Percentiles rank a stretch among this genome's conserved stretches.
Conservation (phyloP, 108 stramenopile species). For the Epipyxis sp. region DNA sequence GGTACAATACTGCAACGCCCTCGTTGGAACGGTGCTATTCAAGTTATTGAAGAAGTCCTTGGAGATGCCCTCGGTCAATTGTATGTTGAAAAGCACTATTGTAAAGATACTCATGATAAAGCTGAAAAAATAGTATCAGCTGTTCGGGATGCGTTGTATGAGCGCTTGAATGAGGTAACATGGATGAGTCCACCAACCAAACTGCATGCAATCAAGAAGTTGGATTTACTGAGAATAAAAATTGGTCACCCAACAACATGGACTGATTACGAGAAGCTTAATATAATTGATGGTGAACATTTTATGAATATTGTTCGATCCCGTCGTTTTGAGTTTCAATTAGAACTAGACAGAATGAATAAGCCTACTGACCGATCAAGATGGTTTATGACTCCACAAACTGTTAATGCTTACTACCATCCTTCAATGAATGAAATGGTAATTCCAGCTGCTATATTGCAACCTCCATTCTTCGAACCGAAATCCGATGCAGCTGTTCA, state of each 20-base stretch:
- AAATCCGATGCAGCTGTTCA: slow-evolving; percentile 69
- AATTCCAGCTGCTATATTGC: slow-evolving; percentile 79
- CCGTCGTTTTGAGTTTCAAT: slow-evolving; percentile 59
- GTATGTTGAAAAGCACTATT: slow-evolving; percentile 69
- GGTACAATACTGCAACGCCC: slow-evolving; percentile 70
- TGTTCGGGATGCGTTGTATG: slow-evolving; percentile 69
- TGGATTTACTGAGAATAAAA: slow-evolving; percentile 66
- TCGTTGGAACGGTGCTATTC: slow-evolving; percentile 77
- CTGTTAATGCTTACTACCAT: slow-evolving; percentile 65
- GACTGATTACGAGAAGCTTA: too few species aligned
- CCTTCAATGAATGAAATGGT: slow-evolving; percentile 37
- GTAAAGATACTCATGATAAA: slow-evolving; percentile 58
- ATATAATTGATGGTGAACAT: slow-evolving; percentile 66
- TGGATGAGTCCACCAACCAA: slow-evolving; percentile 74
- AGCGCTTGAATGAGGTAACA: slow-evolving; percentile 71
- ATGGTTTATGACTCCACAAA: slow-evolving; percentile 82
- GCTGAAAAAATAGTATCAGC: slow-evolving; percentile 68
- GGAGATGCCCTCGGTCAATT: slow-evolving; percentile 74
- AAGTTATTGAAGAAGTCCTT: slow-evolving; percentile 64
- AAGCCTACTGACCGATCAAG: slow-evolving; percentile 67
- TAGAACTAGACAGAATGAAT: slow-evolving; percentile 70
- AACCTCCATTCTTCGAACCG: slow-evolving; percentile 73
- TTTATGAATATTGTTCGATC: slow-evolving; percentile 61
- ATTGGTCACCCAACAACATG: slow-evolving; percentile 74
- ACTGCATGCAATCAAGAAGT: slow-evolving; percentile 66